A percentile compares a stretch with the other conserved stretches of the same genome.
These are phyloP conservation scores for Periconia digitata DNA, from an alignment of 2,329 filamentous ascomycete species.

Conservation along the genomic window DNA sequence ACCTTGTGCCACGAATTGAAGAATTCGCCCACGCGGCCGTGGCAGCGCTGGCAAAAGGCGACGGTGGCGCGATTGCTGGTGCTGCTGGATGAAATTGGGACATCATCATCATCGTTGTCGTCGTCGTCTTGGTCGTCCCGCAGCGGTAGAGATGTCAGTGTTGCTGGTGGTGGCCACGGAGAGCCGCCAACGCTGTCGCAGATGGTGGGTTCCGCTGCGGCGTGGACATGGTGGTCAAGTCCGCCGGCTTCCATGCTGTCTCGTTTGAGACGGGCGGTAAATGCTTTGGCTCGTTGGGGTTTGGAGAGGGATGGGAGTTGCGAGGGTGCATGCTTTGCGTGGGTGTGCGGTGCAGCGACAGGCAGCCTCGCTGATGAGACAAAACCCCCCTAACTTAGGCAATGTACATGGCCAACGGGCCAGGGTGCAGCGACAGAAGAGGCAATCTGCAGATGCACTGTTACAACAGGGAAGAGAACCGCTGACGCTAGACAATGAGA, in stretches of 20 bases:
- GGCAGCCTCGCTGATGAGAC: not conserved
- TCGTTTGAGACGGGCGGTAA: not conserved
- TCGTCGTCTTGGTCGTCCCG: constrained; percentile 8
- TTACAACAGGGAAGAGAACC: constrained; percentile 29
- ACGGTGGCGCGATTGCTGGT: constrained; percentile 29
- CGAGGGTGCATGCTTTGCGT: not conserved
- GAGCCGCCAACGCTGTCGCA: not conserved
- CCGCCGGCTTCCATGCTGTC: not conserved
- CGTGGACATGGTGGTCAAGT: not conserved
- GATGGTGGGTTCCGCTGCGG: not conserved
- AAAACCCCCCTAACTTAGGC: not conserved
- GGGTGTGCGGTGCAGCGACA: not conserved
- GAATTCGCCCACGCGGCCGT: constrained; percentile 34
- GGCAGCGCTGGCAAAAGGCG: constrained; percentile 35
- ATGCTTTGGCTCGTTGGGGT: not conserved
- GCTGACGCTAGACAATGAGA: constrained; percentile 1
- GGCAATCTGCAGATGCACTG: not conserved
- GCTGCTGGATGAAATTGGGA: too few species aligned
- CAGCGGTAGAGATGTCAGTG: constrained; percentile 11
- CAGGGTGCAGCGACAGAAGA: not conserved
- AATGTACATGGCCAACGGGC: not conserved
- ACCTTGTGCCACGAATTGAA: constrained; percentile 41
- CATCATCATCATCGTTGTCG: constrained; percentile 6
- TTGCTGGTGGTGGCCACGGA: not conserved
- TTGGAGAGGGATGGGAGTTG: not conserved